Evolutionary conservation across 352 stramenopile species (phyloP), one percentile per base, ranked within the genome.

Genomic region (Phytophthora citrophthora): DNA sequence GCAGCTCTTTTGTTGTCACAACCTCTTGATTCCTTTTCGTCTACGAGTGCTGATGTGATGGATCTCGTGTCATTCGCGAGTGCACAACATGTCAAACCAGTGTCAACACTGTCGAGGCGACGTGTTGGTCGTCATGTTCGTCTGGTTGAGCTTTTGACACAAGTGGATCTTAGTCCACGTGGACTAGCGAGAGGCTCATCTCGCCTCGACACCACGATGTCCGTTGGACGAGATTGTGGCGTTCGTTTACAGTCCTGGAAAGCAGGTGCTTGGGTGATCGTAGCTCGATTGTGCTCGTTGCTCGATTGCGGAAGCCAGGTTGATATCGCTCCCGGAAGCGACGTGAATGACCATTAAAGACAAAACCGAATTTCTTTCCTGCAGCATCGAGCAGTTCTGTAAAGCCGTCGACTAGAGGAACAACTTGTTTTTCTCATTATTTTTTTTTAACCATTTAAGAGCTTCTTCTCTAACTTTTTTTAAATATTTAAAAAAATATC

Each of bases 151-250:
- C 7, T 41, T 34, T 34, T 44, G 52, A 56, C 56, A 59, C 40
- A 45, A 64, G 20, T 32, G 55, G 32, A 56, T 55, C 54, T 62
- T 55, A 47, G 20, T 59, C 57, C 2, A 26, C 24, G 5, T 36
- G 11, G 16, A 63, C 53, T 57, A 57, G 54, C 27, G 60, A 68
- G 27, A 68, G 26, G 43, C 41, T 67, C 40, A 60, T 54, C 50
- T 52, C 15, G 23, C 40, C 32, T 64, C 48, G 39, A 65, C 31
- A 13, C 8, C 40, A 61, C 57, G 57, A 65, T 45, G 39, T 24
- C 23, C 20, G 31, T 13, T 34, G 43, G 20, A 49, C 10, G 9
- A 2, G 29, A 16, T 53, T 18, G 18, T 41, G 29, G 18, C 10
- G 9, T 53, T 10, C 32, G 50, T 48, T 57, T 48, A 39, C 23